Percentiles rank a stretch among this genome's conserved stretches.
Evolutionary conservation across 148 eudicot species (phyloP).

Genomic region (Fagopyrum homotropicum): DNA sequence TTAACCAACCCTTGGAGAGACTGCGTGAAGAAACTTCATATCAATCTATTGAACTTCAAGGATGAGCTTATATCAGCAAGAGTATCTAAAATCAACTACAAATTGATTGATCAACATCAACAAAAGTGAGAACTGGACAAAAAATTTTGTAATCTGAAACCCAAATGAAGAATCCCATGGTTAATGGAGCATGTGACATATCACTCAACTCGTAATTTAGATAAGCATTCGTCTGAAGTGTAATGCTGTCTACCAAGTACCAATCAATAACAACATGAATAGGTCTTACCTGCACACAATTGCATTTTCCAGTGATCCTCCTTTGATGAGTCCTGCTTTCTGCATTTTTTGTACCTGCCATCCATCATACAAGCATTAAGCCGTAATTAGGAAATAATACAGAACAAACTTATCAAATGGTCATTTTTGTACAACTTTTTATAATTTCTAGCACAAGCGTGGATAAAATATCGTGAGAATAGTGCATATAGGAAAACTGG

Average conservation of each 20-base stretch:
- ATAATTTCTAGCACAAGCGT: neutral
- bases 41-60: neutral
- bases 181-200: neutral
- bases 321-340: constrained; percentile 69
- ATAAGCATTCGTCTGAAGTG: neutral
- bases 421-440: neutral
- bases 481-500: neutral
- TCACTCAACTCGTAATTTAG: neutral
- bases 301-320: constrained; percentile 86
- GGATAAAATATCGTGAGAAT: neutral
- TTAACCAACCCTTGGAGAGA: constrained; percentile 72
- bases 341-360: constrained; percentile 79
- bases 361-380: neutral
- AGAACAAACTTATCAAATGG: constrained; percentile 2
- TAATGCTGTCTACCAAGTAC: neutral
- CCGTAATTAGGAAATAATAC: neutral
- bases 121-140: neutral
- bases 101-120: neutral
- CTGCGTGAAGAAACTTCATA: constrained; percentile 27
- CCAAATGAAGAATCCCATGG: neutral
- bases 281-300: constrained; percentile 64
- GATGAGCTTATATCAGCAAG: neutral
- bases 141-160: neutral
- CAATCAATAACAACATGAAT: neutral
- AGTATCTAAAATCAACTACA: neutral